phyloP scores from a whole-genome alignment of 1,284 basidiomycete species.

The Abortiporus biennis region DNA sequence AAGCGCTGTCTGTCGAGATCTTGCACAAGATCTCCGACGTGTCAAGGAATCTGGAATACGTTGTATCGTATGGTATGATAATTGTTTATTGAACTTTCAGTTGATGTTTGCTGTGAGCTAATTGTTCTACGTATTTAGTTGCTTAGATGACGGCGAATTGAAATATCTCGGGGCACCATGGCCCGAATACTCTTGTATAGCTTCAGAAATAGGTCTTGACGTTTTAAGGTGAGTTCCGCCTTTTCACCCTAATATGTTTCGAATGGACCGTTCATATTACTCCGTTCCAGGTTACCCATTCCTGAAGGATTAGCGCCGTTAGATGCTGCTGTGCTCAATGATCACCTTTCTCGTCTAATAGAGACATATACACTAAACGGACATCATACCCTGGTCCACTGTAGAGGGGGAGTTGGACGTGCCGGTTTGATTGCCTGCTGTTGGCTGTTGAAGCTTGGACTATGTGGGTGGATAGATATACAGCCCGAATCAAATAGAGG shows the following conservation, averaged over 20 bases:
- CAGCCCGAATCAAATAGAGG: conserved; percentile 8
- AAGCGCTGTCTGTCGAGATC: conserved; percentile 79
- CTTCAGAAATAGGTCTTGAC: conserved; percentile 64
- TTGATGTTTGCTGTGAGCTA: neutral
- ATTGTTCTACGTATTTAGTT: conserved; percentile 51
- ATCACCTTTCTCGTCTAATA: conserved; percentile 67
- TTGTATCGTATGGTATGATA: conserved; percentile 75
- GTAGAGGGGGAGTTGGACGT: conserved; percentile 91
- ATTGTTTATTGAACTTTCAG: conserved; percentile 3
- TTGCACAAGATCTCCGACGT: conserved; percentile 71
- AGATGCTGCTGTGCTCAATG: conserved; percentile 60
- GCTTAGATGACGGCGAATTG: conserved; percentile 84
- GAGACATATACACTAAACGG: conserved; percentile 74
- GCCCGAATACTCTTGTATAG: conserved; percentile 65
- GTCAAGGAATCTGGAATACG: conserved; percentile 75
- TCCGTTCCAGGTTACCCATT: conserved; percentile 58
- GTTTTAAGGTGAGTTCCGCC: conserved; percentile 51
- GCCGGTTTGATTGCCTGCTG: conserved; percentile 91
- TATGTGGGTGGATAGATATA: conserved; percentile 63
- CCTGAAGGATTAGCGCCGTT: conserved; percentile 88
- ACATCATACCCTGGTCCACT: conserved; percentile 79
- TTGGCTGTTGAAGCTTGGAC: conserved; percentile 90
- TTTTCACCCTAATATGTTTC: neutral
- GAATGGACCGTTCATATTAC: neutral
- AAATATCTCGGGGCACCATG: conserved; percentile 80